Conservation (phyloP, 2,329 filamentous ascomycete species). For the Didymella exigua region DNA sequence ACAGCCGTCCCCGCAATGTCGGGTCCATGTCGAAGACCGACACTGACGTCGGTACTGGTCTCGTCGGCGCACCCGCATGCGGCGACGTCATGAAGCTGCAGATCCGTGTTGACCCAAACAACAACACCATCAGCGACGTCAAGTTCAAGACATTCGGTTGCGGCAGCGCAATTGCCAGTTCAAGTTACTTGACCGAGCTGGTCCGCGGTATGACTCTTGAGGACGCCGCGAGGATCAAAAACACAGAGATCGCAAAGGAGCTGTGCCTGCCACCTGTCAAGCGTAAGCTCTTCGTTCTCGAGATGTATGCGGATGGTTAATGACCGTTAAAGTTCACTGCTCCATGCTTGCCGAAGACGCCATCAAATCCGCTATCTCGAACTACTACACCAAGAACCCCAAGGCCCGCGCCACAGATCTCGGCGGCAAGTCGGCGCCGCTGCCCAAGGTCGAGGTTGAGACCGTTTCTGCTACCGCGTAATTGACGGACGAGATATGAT, state of each 20-base stretch:
- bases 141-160: conserved; percentile 99
- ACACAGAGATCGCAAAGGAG: conserved; percentile 98
- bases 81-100: conserved; percentile 95
- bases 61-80: conserved; percentile 88
- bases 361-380: conserved; percentile 88
- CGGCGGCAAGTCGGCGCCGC: conserved; percentile 71
- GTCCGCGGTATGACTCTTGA: conserved; percentile 96
- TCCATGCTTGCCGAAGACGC: conserved; percentile 92
- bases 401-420: conserved; percentile 75
- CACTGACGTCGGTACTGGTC: conserved; percentile 82
- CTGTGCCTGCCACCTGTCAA: conserved; percentile 87
- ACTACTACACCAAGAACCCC: conserved; percentile 92
- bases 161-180: conserved; percentile 91
- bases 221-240: conserved; percentile 89
- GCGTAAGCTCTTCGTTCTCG: conserved; percentile 59
- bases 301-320: not conserved
- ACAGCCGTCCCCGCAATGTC: conserved; percentile 78
- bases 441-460: conserved; percentile 70
- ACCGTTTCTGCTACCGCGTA: conserved; percentile 53
- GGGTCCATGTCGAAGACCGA: conserved; percentile 81
- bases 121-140: conserved; percentile 88
- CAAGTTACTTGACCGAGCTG: conserved; percentile 91
- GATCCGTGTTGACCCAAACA: conserved; percentile 87
- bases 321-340: conserved; percentile 70
- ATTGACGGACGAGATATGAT: conserved; percentile 20